Evolutionary conservation across 176 grass and related monocot genomes (phyloP), one percentile per base, ranked within the genome.

Genomic region (Avena sativa): DNA sequence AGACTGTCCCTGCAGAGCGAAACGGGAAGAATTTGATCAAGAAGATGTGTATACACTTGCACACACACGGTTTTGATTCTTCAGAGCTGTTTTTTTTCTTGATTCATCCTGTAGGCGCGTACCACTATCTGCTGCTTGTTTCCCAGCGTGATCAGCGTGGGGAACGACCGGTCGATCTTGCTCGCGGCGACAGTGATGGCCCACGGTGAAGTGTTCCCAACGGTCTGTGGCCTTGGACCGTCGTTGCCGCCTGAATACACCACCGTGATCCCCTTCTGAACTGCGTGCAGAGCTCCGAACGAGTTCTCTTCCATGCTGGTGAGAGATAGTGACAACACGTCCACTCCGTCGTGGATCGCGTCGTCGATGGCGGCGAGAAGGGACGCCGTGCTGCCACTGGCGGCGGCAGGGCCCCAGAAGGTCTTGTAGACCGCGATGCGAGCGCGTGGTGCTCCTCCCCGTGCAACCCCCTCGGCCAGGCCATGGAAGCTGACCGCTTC

Each of bases 101-200:
- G n/a, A 61, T 11, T 61, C 9, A 61, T 10, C 9, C 7, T 10
- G 8, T 61, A 21, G 8, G n/a, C 7, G 25, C 6, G 0, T 73
- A 84, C 81, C 65, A 84, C 52, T 48, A 36, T 84, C 3, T 50
- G 12, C 5, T 63, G 75, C 20, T 73, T 73, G 81, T 89, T 84
- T 30, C 87, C 87, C 28, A 89, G 66, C 2, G 65, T 80, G 21
- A 89, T 74, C 15, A 21, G 9, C 1, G 75, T 89, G 0, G 64
- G 87, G 6, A 79, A 89, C 0, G 81, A 89, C 14, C 87, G 64
- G 28, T 89, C 87, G 0, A 84, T 79, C 53, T 71, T 84, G 74
- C 74, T 89, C 1, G 81, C 81, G 0, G 74, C 87, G 0, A 84
- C 87, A 1, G 87, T 89, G 44, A 89, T 84, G 81, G 70, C 87